These are phyloP conservation scores for Ottelia alismoides DNA, from an alignment of 106 monocot genomes.

Conservation along the genomic window DNA sequence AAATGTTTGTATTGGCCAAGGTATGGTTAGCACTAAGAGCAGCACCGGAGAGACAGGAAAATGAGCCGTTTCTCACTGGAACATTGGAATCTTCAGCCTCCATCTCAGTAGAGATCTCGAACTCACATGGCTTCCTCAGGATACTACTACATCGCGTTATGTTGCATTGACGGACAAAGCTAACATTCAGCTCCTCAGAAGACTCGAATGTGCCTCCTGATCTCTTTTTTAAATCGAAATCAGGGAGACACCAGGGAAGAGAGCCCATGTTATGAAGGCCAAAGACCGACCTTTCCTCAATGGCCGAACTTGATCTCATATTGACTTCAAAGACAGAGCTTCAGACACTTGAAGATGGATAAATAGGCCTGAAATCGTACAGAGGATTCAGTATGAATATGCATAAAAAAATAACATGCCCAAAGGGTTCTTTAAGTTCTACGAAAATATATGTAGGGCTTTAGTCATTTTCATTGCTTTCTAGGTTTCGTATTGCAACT, in stretches of 20 bases:
- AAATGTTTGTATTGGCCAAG: constrained; percentile 72
- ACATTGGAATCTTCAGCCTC: constrained; percentile 19
- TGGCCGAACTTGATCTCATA: neutral
- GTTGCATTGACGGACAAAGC: constrained; percentile 69
- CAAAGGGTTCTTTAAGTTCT: too few species aligned
- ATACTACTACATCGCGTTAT: constrained; percentile 3
- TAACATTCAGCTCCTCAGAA: constrained; percentile 53
- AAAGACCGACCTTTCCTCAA: neutral
- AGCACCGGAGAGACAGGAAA: constrained; percentile 80
- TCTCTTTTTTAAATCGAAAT: constrained; percentile 17
- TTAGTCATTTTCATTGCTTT: too few species aligned
- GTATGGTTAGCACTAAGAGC: constrained; percentile 85
- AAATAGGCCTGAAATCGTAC: constrained; percentile 25
- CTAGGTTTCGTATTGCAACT: too few species aligned
- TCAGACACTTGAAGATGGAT: constrained; percentile 31
- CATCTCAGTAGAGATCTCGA: constrained; percentile 13
- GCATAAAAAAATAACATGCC: too few species aligned
- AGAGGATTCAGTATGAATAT: too few species aligned
- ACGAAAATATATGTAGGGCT: too few species aligned
- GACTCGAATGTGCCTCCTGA: constrained; percentile 8
- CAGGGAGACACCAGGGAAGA: constrained; percentile 6
- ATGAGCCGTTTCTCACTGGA: constrained; percentile 52
- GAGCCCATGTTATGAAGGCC: neutral
- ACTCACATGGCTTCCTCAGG: constrained; percentile 5
- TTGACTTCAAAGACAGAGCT: constrained; percentile 8